Conservation (phyloP, 2,329 filamentous ascomycete genomes). For the Acarospora socialis region DNA sequence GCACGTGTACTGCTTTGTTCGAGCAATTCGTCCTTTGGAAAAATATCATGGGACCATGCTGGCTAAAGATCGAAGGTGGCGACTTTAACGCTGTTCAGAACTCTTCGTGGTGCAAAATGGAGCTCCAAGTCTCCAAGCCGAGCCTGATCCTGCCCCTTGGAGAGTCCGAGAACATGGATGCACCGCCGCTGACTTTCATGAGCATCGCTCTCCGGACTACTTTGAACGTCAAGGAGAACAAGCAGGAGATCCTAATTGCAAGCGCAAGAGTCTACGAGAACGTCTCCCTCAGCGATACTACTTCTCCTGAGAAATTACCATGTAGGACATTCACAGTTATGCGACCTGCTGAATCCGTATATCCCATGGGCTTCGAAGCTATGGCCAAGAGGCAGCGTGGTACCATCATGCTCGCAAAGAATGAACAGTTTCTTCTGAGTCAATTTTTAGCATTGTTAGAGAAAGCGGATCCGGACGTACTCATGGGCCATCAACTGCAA, state of each 20-base stretch:
- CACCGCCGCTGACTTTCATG: slow-evolving; percentile 88
- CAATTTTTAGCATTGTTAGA: slow-evolving; percentile 85
- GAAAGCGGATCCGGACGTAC: slow-evolving; percentile 78
- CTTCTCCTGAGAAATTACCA: slow-evolving; percentile 72
- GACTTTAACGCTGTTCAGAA: slow-evolving; percentile 79
- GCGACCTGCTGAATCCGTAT: slow-evolving; percentile 60
- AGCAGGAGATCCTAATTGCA: slow-evolving; percentile 85
- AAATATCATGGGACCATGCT: slow-evolving; percentile 97
- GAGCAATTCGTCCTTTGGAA: slow-evolving; percentile 99
- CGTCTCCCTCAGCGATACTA: slow-evolving; percentile 73
- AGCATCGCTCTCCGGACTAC: slow-evolving; percentile 77
- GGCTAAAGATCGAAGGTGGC: slow-evolving; percentile 78
- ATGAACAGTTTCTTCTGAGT: slow-evolving; percentile 69
- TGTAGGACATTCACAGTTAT: slow-evolving; percentile 87
- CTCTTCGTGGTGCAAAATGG: slow-evolving; percentile 92
- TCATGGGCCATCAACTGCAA: slow-evolving; percentile 90
- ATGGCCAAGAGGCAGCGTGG: slow-evolving; percentile 62
- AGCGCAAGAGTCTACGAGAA: slow-evolving; percentile 90
- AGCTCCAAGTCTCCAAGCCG: slow-evolving; percentile 68
- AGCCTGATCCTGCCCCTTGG: slow-evolving; percentile 57
- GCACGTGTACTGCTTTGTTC: slow-evolving; percentile 82
- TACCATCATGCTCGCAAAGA: slow-evolving; percentile 65
- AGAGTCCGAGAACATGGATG: slow-evolving; percentile 68
- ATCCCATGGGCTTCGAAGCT: slow-evolving; percentile 75
- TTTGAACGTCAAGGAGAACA: slow-evolving; percentile 85